Conservation (phyloP, 2,329 filamentous ascomycete species). For the Colletotrichum sp. region DNA sequence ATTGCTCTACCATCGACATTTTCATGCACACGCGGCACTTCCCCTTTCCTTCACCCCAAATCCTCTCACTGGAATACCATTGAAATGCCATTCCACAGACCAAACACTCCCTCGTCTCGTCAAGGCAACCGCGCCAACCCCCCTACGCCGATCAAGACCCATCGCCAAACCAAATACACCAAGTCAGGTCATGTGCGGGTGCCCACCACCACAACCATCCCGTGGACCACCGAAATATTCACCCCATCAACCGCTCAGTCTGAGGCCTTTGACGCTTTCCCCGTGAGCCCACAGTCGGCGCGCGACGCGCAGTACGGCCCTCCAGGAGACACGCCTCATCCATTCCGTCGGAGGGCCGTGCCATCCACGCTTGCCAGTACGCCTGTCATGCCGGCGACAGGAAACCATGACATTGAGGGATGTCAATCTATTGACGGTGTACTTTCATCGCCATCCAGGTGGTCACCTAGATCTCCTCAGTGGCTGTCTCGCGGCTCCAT, state of each 20-base stretch:
- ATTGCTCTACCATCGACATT: not conserved
- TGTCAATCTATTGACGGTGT: not conserved
- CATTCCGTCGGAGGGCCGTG: not conserved
- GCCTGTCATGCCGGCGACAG: not conserved
- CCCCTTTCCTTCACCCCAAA: not conserved
- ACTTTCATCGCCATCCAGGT: not conserved
- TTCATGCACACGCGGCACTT: not conserved
- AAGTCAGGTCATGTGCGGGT: not conserved
- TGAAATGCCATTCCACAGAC: not conserved
- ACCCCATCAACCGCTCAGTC: not conserved
- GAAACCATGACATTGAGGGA: too few species aligned
- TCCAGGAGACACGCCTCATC: not conserved
- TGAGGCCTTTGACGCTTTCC: not conserved
- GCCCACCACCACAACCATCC: not conserved
- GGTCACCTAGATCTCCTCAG: not conserved
- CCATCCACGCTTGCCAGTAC: not conserved
- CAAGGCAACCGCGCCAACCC: not conserved
- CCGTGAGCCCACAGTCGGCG: not conserved
- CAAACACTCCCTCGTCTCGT: not conserved
- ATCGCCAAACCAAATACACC: not conserved
- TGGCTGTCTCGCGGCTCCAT: not conserved
- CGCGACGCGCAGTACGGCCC: not conserved
- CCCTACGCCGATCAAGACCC: not conserved
- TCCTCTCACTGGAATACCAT: not conserved
- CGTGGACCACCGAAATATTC: not conserved